Evolutionary conservation across 768 basidiomycete species (phyloP).

Genomic region (Suillus alpinus): DNA sequence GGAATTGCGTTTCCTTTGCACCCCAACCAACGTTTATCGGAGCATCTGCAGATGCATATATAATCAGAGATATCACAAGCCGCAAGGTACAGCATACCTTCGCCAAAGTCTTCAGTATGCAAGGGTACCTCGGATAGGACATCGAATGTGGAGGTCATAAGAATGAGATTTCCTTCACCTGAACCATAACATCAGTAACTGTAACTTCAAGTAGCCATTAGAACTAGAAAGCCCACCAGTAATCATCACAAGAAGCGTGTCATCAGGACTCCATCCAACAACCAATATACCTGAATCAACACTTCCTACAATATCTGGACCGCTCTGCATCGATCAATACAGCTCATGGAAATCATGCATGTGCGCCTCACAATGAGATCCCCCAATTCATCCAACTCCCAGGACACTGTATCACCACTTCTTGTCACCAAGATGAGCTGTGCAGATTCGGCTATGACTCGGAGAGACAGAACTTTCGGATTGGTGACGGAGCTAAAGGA

Average conservation of each 20-base stretch:
- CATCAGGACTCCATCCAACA: constrained; percentile 91
- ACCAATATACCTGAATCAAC: constrained; percentile 82
- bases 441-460: constrained; percentile 70
- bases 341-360: background rate
- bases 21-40: constrained; percentile 99
- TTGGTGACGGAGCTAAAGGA: constrained; percentile 16
- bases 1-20: constrained; percentile 94
- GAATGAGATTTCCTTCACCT: constrained; percentile 77
- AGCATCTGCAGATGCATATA: constrained; percentile 49
- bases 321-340: constrained; percentile 15
- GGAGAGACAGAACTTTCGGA: constrained; percentile 58
- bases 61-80: constrained; percentile 5
- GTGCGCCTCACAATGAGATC: constrained; percentile 38
- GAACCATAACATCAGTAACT: background rate
- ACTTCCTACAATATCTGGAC: constrained; percentile 75
- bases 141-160: constrained; percentile 89
- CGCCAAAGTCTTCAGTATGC: constrained; percentile 76
- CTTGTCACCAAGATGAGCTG: constrained; percentile 64
- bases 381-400: constrained; percentile 50
- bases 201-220: background rate
- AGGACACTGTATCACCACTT: constrained; percentile 79
- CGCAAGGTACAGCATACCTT: constrained; percentile 42
- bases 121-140: constrained; percentile 78
- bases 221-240: constrained; percentile 52
- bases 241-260: constrained; percentile 76